Evolutionary conservation across 208 protist species (phyloP).

Genomic region (Herpetomonas tarakana): DNA sequence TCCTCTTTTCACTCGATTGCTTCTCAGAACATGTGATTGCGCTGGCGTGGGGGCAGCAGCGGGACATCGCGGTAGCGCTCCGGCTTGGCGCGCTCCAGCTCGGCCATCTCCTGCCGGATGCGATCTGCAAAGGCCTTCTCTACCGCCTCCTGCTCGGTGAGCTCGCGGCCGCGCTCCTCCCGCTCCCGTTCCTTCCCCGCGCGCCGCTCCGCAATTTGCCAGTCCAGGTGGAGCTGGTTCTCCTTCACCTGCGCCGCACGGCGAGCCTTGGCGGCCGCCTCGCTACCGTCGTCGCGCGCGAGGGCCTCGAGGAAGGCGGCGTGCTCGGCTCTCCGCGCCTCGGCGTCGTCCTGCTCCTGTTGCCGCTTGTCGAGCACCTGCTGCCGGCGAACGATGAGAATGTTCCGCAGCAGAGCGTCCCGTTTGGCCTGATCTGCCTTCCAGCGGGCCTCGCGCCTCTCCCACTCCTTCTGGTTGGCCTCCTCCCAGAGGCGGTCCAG

Average conservation of each 20-base stretch:
- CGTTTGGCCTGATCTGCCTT: constrained; percentile 55
- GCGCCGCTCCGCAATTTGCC: constrained; percentile 52
- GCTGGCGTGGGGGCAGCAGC: constrained; percentile 39
- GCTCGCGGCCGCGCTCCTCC: constrained; percentile 28
- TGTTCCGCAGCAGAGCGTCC: constrained; percentile 54
- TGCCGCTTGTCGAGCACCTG: constrained; percentile 77
- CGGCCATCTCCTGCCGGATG: constrained; percentile 67
- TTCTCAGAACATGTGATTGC: constrained; percentile 43
- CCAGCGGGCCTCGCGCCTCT: constrained; percentile 75
- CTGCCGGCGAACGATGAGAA: constrained; percentile 70
- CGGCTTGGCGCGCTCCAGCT: constrained; percentile 75
- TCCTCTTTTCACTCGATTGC: too few relatives aligned
- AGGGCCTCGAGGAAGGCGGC: constrained; percentile 41
- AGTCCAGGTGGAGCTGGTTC: constrained; percentile 64
- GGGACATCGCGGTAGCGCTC: constrained; percentile 69
- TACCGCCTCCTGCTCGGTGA: constrained; percentile 57
- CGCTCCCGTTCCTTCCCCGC: constrained; percentile 39
- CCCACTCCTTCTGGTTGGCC: constrained; percentile 79
- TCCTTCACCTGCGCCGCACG: constrained; percentile 49
- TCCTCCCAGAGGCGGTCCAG: constrained; percentile 82
- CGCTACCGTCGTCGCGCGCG: constrained; percentile 25
- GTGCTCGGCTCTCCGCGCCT: constrained; percentile 34
- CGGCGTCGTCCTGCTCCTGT: constrained; percentile 32
- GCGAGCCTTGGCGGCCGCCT: constrained; percentile 42
- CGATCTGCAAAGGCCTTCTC: constrained; percentile 55